Evolutionary conservation across 2,329 filamentous ascomycete species (phyloP).

Genomic region (Hymenoscyphus infarciens): DNA sequence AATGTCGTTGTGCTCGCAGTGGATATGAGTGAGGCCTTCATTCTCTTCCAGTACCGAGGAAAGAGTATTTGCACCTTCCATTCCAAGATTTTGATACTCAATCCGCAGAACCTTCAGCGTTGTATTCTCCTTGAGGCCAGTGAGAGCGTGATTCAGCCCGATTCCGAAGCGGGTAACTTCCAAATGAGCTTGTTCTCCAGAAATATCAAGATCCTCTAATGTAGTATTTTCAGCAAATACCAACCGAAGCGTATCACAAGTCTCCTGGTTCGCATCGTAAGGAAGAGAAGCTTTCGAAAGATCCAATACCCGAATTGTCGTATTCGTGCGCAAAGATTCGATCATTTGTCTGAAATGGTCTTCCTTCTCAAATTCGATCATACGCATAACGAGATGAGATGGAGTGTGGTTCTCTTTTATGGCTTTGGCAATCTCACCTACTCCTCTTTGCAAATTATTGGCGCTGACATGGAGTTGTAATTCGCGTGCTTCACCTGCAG

Average conservation of each 20-base stretch:
- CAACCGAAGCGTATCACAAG: constrained; percentile 57
- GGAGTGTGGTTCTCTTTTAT: constrained; percentile 53
- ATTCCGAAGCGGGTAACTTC: constrained; percentile 67
- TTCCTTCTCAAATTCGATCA: constrained; percentile 55
- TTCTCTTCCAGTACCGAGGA: constrained; percentile 66
- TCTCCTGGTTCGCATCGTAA: constrained; percentile 64
- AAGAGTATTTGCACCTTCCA: constrained; percentile 66
- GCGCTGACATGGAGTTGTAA: constrained; percentile 64
- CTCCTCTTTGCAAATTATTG: constrained; percentile 47
- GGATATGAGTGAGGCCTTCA: constrained; percentile 57
- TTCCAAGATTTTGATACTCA: constrained; percentile 64
- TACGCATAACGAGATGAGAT: constrained; percentile 60
- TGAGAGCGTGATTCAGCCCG: constrained; percentile 63
- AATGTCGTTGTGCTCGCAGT: constrained; percentile 70
- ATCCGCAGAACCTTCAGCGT: constrained; percentile 60
- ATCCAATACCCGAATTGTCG: constrained; percentile 60
- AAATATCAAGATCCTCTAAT: constrained; percentile 64
- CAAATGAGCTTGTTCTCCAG: constrained; percentile 67
- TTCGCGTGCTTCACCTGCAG: constrained; percentile 47
- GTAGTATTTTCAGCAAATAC: constrained; percentile 67
- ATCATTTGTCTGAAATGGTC: constrained; percentile 56
- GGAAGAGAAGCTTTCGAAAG: constrained; percentile 68
- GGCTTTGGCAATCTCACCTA: constrained; percentile 49
- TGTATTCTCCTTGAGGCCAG: constrained; percentile 60
- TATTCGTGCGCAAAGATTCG: constrained; percentile 58